Evolutionary conservation across 805 yeast genomes (phyloP).

Genomic region (Dipodascopsis uninucleata): DNA sequence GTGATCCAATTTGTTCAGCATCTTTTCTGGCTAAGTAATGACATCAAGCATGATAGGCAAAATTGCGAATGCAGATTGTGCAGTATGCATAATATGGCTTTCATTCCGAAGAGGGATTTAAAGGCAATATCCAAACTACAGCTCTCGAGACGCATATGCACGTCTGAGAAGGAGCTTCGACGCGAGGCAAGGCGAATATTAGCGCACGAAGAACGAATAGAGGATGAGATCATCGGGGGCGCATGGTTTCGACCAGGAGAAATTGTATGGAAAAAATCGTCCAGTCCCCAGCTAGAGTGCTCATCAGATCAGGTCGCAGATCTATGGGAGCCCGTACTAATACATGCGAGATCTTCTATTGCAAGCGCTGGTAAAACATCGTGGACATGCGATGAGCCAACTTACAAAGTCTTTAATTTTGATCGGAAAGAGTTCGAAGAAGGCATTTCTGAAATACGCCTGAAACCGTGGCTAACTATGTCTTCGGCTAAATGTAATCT

Average conservation of each 20-base stretch:
- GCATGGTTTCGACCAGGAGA: conserved; percentile 20
- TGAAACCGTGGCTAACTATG: conserved; percentile 20
- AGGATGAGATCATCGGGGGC: conserved; percentile 9
- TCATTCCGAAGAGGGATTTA: conserved; percentile 3
- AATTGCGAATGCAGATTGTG: conserved; percentile 8
- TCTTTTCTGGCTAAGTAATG: conserved; percentile 12
- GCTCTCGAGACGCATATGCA: not conserved
- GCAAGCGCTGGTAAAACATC: no score
- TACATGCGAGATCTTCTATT: no score
- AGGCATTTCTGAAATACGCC: conserved; percentile 3
- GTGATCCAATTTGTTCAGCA: conserved; percentile 18
- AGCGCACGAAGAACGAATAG: conserved; percentile 7
- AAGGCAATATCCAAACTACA: not conserved
- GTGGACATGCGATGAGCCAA: no score
- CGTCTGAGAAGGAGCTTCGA: not conserved
- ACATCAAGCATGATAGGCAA: not conserved
- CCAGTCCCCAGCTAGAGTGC: not conserved
- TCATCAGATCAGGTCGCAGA: not conserved
- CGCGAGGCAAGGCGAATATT: conserved; percentile 7
- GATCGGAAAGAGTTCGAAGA: conserved; percentile 3
- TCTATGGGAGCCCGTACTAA: no score
- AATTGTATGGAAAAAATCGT: conserved; percentile 24
- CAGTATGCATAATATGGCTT: conserved; percentile 1
- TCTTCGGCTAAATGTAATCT: not conserved
- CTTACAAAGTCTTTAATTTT: conserved; percentile 5